These are phyloP conservation scores for Cutaneotrichosporon cavernicola DNA, from an alignment of 1,284 basidiomycete genomes.

Conservation along the genomic window DNA sequence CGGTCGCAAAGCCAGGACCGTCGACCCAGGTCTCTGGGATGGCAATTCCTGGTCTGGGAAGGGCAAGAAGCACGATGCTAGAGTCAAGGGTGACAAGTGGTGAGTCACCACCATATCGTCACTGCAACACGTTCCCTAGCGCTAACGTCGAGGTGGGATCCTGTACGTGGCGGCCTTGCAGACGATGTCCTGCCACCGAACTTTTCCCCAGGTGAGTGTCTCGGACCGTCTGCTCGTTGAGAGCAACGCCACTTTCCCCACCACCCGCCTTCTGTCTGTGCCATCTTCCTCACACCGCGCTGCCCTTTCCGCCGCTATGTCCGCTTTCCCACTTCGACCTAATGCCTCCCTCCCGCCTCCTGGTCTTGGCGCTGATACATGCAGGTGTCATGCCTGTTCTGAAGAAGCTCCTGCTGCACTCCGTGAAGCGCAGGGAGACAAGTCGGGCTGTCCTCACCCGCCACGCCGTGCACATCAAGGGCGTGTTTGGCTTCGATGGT, in stretches of 20 bases:
- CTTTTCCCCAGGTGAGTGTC: conserved; percentile 64
- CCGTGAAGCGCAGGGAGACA: conserved; percentile 59
- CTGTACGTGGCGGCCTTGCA: conserved; percentile 24
- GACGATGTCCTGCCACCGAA: conserved; percentile 58
- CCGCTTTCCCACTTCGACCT: neutral
- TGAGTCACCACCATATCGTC: conserved; percentile 16
- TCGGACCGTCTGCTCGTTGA: neutral
- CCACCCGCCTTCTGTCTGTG: neutral
- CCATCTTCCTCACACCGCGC: neutral
- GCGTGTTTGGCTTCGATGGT: conserved; percentile 64
- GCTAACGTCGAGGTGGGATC: conserved; percentile 45
- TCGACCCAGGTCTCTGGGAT: conserved; percentile 35
- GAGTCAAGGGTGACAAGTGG: conserved; percentile 41
- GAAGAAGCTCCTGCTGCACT: conserved; percentile 59
- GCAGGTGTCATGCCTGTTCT: conserved; percentile 69
- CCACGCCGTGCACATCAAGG: conserved; percentile 62
- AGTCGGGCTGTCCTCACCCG: conserved; percentile 66
- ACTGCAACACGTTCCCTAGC: neutral
- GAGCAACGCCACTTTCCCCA: neutral
- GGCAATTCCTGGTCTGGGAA: conserved; percentile 39
- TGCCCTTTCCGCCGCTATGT: neutral
- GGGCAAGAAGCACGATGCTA: conserved; percentile 29
- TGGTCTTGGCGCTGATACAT: neutral
- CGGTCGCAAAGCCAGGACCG: conserved; percentile 13
- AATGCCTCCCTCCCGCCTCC: neutral